Evolutionary conservation across 208 protist genomes (phyloP), one percentile per base, ranked within the genome.

Genomic region (Leishmania lainsoni): DNA sequence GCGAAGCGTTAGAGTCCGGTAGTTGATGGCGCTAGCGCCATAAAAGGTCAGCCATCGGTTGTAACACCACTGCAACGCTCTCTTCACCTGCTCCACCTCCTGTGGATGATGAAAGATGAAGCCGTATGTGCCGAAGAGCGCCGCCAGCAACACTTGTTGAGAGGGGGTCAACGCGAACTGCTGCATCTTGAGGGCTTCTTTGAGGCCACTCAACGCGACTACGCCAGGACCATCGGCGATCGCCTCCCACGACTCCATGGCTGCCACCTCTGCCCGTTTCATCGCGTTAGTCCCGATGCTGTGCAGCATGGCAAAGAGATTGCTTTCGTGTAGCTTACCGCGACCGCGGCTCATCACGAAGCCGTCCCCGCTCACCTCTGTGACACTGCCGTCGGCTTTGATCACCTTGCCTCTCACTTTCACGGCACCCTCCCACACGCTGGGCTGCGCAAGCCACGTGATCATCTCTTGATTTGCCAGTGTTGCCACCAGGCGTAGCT

Each of bases 391-490:
- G 81, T 92, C 89, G 12, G 65, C 74, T 42, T 74, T 69, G 9
- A 81, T 76, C 49, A 87, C 66, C 26, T 72, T 81, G n/a, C 91
- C 91, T 22, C 29, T 73, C 39, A 92, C 87, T 4, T 59, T 42
- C 68, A 92, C 86, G 0, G 84, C 85, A 16, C 91, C 91, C 52
- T 91, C 79, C 89, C 89, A 94, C 70, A 81, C 63, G 76, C 89
- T 91, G 17, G 89, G 91, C 81, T 89, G 75, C 56, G 85, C 83
- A 17, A 83, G 52, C 51, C 76, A 70, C 35, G 87, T 93, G 78
- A 83, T 85, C 75, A 93, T 86, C 84, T 94, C 89, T 76, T 94
- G 91, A 42, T 89, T 75, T 2, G 81, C 78, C 68, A 94, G 83
- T 42, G 78, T 84, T 12, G 81, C 88, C 49, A 72, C 78, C 12